A percentile compares a stretch with the other conserved stretches of the same genome.
These are phyloP conservation scores for Trematosphaeria pertusa DNA, from an alignment of 2,329 filamentous ascomycete species.

Conservation along the genomic window DNA sequence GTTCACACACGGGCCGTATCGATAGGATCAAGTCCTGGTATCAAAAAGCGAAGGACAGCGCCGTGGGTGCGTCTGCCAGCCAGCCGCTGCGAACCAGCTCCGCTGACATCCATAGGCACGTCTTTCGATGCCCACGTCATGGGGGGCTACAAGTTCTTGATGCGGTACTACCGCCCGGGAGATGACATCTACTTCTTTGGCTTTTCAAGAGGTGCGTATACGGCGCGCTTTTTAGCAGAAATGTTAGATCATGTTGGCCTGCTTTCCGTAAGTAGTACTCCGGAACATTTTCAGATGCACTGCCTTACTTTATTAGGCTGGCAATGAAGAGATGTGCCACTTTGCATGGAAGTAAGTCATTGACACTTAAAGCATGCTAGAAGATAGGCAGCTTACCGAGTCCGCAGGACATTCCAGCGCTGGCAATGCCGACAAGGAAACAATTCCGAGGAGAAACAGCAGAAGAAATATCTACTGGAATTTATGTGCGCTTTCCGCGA, in stretches of 20 bases:
- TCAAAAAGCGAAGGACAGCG: conserved; percentile 77
- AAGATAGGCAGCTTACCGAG: not conserved
- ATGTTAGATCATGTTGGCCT: conserved; percentile 86
- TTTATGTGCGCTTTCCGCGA: conserved; percentile 83
- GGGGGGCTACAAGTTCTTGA: conserved; percentile 71
- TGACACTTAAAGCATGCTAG: not conserved
- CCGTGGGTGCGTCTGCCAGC: conserved; percentile 59
- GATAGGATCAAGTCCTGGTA: conserved; percentile 71
- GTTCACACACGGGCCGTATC: conserved; percentile 63
- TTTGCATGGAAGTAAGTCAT: conserved; percentile 75
- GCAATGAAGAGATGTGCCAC: conserved; percentile 83
- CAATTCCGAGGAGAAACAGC: conserved; percentile 52
- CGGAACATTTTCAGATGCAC: not conserved
- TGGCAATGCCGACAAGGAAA: conserved; percentile 68
- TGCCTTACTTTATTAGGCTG: conserved; percentile 54
- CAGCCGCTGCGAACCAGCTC: too few relatives aligned
- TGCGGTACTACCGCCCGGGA: conserved; percentile 57
- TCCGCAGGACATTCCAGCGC: conserved; percentile 66
- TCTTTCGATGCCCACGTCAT: conserved; percentile 86
- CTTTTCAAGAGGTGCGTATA: conserved; percentile 60
- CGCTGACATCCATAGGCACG: conserved; percentile 66
- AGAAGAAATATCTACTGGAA: conserved; percentile 69
- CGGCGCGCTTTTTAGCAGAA: conserved; percentile 67
- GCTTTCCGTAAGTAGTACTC: conserved; percentile 57
- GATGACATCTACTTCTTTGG: conserved; percentile 59